Evolutionary conservation across 2,329 filamentous ascomycete genomes (phyloP), one percentile per base, ranked within the genome.

Genomic region (Fusarium robinianum): DNA sequence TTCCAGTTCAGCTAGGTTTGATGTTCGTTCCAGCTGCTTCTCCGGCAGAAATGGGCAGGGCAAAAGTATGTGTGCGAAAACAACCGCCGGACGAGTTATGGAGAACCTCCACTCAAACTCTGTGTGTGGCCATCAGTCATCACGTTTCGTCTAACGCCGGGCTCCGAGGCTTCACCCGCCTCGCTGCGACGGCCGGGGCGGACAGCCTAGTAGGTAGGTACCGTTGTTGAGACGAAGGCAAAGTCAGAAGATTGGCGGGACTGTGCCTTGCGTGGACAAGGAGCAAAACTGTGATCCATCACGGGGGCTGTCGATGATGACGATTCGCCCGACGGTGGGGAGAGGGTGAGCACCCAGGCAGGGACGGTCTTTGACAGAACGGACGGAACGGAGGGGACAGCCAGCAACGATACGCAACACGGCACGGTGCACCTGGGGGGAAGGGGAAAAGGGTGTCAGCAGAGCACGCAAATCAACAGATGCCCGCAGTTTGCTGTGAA

Each of bases 221-320:
- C n/a, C n/a, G n/a, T n/a, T n/a, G n/a, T n/a, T n/a, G 25, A 38
- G 41, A 38, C 35, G 49, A 54, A 58, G 57, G 44, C 51, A 55
- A 53, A 58, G 44, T 55, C 55, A 53, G 51, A 35, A 43, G 37
- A 41, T 25, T 29, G 41, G 25, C 38, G 21, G 32, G 29, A 18
- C 37, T 36, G 38, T 22, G 31, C n/a, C n/a, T n/a, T n/a, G n/a
- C 31, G 40, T 22, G 33, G 25, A 16, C 27, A 33, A 27, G 17
- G 21, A 32, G 22, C 40, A 38, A 60, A 53, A 47, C 22, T 49
- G 44, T 53, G 45, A 49, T 51, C 48, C 47, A 41, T 62, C 60
- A 62, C 51, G 60, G 57, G 54, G 47, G 43, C 45, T 34, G 37
- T 56, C 44, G 45, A 56, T 50, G 49, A 58, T 57, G 55, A 60